Evolutionary conservation across 2,329 filamentous ascomycete genomes (phyloP), one percentile per base, ranked within the genome.

Genomic region (Chrysoporthe cubensis): DNA sequence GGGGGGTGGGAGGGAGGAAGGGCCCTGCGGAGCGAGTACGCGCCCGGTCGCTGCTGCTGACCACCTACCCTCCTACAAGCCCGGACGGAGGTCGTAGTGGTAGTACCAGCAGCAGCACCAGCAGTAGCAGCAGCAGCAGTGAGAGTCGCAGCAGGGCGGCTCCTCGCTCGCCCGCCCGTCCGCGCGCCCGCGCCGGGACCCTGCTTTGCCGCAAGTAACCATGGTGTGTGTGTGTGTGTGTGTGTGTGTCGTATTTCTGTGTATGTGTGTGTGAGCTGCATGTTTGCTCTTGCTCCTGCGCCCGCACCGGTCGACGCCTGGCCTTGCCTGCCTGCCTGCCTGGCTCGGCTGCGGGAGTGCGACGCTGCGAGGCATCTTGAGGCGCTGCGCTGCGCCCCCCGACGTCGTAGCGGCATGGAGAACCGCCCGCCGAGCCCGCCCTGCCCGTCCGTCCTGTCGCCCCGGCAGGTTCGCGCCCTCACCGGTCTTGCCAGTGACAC

Each of bases 331-430:
- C 48, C 48, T 52, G n/a, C 14, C 44, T n/a, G 46, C 46, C n/a
- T n/a, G 46, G 18, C 6, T 21, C 18, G 14, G 21, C n/a, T 26
- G 21, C 13, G 5, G 50, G 50, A 52, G 21, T 54, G 50, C 11
- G 50, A 54, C 50, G 21, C 50, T 54, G 50, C 50, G n/a, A 21
- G 21, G 50, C 26, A 26, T 26, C 26, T 2, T 40, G 37, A 40
- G 37, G 37, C 26, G 26, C 26, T 26, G 26, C 26, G 26, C 26
- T 26, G 26, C 26, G 26, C 26, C 26, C 26, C 26, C 50, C 50
- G 50, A 54, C 21, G 50, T 54, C 50, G 50, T 54, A 54, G 21
- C 50, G 21, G 26, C 14, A 54, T 54, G 50, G 50, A 54, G 50
- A 54, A 54, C 21, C 5, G 21, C 21, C 26, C 50, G 14, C 4